These are phyloP conservation scores for Coemansia nantahalensis DNA, from an alignment of 192 early-diverging fungal genomes.

Conservation along the genomic window DNA sequence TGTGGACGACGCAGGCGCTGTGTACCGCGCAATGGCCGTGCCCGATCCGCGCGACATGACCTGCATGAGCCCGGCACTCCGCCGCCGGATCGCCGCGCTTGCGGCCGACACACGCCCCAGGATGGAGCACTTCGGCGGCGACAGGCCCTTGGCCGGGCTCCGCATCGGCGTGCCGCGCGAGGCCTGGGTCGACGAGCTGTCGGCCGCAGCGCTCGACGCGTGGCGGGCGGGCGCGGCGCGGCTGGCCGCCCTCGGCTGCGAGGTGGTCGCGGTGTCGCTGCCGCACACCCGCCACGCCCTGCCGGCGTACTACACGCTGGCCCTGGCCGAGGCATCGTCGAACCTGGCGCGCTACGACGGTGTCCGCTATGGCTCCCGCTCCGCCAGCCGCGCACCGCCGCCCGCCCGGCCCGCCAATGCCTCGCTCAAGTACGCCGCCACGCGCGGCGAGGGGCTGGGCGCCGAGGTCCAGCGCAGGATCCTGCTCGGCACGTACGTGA, in stretches of 20 bases:
- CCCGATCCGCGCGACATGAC: slow-evolving; percentile 56
- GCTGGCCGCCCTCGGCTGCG: slow-evolving; percentile 63
- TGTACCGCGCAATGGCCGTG: slow-evolving; percentile 5
- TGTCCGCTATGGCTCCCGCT: slow-evolving; percentile 69
- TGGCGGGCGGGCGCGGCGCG: slow-evolving; percentile 61
- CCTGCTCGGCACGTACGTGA: slow-evolving; percentile 81
- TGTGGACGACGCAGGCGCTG: slow-evolving; percentile 52
- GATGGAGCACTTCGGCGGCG: neutral
- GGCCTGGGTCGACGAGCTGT: slow-evolving; percentile 77
- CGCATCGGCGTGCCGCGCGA: slow-evolving; percentile 66
- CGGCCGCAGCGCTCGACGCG: slow-evolving; percentile 45
- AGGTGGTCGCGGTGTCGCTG: slow-evolving; percentile 66
- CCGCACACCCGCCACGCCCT: slow-evolving; percentile 70
- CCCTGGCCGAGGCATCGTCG: slow-evolving; percentile 86
- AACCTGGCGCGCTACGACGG: slow-evolving; percentile 91
- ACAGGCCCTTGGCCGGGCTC: slow-evolving; percentile 44
- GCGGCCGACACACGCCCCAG: slow-evolving; percentile 11
- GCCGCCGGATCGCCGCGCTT: slow-evolving; percentile 26
- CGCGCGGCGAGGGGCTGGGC: slow-evolving; percentile 72
- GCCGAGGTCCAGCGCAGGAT: slow-evolving; percentile 79
- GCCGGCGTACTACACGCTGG: slow-evolving; percentile 84
- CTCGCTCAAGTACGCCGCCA: slow-evolving; percentile 55
- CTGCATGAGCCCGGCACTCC: slow-evolving; percentile 48
- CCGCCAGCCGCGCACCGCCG: neutral
- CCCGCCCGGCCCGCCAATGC: slow-evolving; percentile 8